Evolutionary conservation across 768 basidiomycete genomes (phyloP), one percentile per base, ranked within the genome.

Genomic region (Boletus rex-veris): DNA sequence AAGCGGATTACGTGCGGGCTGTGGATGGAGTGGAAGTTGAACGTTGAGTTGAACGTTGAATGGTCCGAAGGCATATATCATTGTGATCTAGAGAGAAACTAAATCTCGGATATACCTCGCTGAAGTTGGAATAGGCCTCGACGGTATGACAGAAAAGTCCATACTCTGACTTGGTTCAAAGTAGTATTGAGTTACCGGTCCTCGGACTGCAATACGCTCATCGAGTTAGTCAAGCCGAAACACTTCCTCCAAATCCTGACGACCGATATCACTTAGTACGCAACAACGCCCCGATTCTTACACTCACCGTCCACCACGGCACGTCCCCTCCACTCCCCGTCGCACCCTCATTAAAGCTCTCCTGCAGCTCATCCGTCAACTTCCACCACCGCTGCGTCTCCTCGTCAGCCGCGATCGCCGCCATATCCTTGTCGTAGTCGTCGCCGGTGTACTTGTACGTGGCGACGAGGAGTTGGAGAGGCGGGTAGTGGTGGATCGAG

Each of bases 371-470:
- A 65, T 90, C 89, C 0, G 87, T 90, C 41, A 89, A 66, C 59
- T 75, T 71, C 89, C 90, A 90, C 89, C 89, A 91, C 54, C 78
- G 66, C 65, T 77, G 78, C n/a, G 88, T 91, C 63, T 85, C 82
- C 15, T 80, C 74, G 64, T 88, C 85, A 16, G 80, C 79, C 4
- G 77, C 83, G 28, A 89, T 76, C 19, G 64, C 74, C 35, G 71
- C 74, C 87, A 90, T 90, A 60, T 90, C 89, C 14, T 57, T 72
- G 39, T 78, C 81, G 37, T 80, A 89, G 59, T 91, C 80, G 4
- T 71, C 54, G 0, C 88, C 90, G 0, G 75, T 81, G 61, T 90
- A 90, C 62, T 86, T 86, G 77, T 91, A 86, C 42, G 77, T 83
- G n/a, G 88, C 88, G 56, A 90, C 79, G n/a, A 92, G 77, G 39